These are phyloP conservation scores for Auricularia cornea DNA, from an alignment of 768 basidiomycete genomes.

Conservation along the genomic window DNA sequence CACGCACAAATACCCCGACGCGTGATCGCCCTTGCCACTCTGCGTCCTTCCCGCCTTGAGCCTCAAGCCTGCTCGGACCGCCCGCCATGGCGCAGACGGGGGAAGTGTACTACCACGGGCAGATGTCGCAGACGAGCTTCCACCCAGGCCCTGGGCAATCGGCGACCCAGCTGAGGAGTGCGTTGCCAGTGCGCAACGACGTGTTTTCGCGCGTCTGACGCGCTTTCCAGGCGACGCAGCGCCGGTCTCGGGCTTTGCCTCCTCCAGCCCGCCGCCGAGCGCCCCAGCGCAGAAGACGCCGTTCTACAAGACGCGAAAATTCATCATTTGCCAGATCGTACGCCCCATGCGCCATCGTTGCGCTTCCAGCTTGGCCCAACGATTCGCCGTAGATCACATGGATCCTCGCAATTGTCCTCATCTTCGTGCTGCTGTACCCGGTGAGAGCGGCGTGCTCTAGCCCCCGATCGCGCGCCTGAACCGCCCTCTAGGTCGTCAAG, in stretches of 20 bases:
- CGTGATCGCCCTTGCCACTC: background rate
- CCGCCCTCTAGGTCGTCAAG: slow-evolving; percentile 33
- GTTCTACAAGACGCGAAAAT: slow-evolving; percentile 55
- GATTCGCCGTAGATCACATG: slow-evolving; percentile 24
- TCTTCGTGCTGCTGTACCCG: slow-evolving; percentile 63
- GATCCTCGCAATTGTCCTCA: slow-evolving; percentile 47
- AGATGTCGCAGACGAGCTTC: background rate
- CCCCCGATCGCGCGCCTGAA: background rate
- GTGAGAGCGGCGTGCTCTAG: background rate
- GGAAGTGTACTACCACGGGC: background rate
- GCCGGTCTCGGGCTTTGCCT: background rate
- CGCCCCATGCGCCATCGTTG: background rate
- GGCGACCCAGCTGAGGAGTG: background rate
- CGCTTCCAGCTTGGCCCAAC: background rate
- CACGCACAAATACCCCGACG: background rate
- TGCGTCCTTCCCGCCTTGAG: background rate
- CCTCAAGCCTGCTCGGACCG: background rate
- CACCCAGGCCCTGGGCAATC: background rate
- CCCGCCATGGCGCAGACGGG: background rate
- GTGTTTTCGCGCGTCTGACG: background rate
- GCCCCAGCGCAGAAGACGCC: slow-evolving; percentile 21
- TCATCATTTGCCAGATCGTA: slow-evolving; percentile 46
- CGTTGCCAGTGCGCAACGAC: background rate
- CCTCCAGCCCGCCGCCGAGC: background rate
- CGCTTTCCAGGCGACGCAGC: background rate